A percentile compares a stretch with the other conserved stretches of the same genome.
phyloP scores from a whole-genome alignment of 1,139 yeast genomes.

The Arxiozyma slooffiae region DNA sequence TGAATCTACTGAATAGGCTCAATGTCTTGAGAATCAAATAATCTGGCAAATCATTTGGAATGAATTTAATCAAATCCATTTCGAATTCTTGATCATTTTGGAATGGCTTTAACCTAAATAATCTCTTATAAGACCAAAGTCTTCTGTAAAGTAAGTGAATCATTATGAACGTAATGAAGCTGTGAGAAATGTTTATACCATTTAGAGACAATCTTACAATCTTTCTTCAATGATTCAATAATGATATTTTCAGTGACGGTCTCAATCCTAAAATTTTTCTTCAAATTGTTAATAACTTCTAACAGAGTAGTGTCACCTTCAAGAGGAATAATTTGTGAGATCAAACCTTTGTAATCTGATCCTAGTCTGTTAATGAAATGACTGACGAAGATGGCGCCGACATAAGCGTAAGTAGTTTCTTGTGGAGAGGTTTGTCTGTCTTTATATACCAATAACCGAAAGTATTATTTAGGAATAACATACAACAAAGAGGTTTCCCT shows the following conservation, averaged over 20 bases:
- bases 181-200: slow-evolving; percentile 89
- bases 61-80: slow-evolving; percentile 53
- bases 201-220: slow-evolving; percentile 67
- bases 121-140: slow-evolving; percentile 85
- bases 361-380: slow-evolving; percentile 94
- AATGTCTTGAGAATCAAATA: slow-evolving; percentile 73
- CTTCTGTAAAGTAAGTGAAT: slow-evolving; percentile 46
- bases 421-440: slow-evolving; percentile 78
- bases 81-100: slow-evolving; percentile 69
- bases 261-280: slow-evolving; percentile 84
- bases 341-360: slow-evolving; percentile 60
- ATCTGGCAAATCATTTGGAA: slow-evolving; percentile 70
- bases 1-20: slow-evolving; percentile 72
- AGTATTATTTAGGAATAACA: slow-evolving; percentile 79
- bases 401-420: slow-evolving; percentile 89
- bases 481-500: slow-evolving; percentile 90
- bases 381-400: slow-evolving; percentile 84
- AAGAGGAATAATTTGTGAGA: slow-evolving; percentile 19
- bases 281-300: slow-evolving; percentile 71
- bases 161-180: slow-evolving; percentile 65
- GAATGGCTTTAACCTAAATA: slow-evolving; percentile 66
- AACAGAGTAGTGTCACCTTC: slow-evolving; percentile 39
- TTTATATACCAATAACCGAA: slow-evolving; percentile 69
- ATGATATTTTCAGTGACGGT: slow-evolving; percentile 85
- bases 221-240: slow-evolving; percentile 61